phyloP scores from a whole-genome alignment of 371 early-diverging fungal species.

The Rhizopus arrhizus region DNA sequence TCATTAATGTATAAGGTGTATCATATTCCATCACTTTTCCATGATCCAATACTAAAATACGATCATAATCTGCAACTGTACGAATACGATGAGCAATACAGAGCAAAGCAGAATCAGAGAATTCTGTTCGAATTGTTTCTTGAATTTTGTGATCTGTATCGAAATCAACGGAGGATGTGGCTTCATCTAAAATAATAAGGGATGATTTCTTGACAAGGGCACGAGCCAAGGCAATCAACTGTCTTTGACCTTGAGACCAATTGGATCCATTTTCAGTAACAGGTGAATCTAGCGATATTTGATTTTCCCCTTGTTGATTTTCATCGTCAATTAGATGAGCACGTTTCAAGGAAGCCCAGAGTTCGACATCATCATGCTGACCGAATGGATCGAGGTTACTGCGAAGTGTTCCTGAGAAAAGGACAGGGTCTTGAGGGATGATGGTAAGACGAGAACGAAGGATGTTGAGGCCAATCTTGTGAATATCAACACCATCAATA shows the following conservation, averaged over 20 bases:
- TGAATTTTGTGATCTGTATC: constrained; percentile 80
- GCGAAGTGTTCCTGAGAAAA: constrained; percentile 80
- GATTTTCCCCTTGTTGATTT: constrained; percentile 38
- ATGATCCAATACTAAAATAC: constrained; percentile 81
- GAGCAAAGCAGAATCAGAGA: constrained; percentile 65
- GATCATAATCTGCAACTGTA: constrained; percentile 91
- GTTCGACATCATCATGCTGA: constrained; percentile 67
- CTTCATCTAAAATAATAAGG: constrained; percentile 87
- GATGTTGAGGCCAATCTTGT: constrained; percentile 64
- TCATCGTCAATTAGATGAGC: constrained; percentile 65
- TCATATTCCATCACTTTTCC: constrained; percentile 81
- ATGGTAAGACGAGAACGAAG: constrained; percentile 67
- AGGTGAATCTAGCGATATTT: constrained; percentile 61
- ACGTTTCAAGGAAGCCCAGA: constrained; percentile 77
- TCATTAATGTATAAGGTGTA: constrained; percentile 63
- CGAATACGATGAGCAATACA: constrained; percentile 83
- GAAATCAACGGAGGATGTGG: constrained; percentile 80
- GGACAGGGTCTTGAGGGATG: constrained; percentile 78
- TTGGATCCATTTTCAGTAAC: constrained; percentile 77
- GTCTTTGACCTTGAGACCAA: constrained; percentile 87
- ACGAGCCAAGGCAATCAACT: constrained; percentile 85
- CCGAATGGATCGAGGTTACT: constrained; percentile 80
- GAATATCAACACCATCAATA: constrained; percentile 77
- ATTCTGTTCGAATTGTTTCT: constrained; percentile 76
- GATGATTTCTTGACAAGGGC: constrained; percentile 76